These are phyloP conservation scores for Sanguinoderma infundibulare DNA, from an alignment of 1,284 basidiomycete species.

Conservation along the genomic window DNA sequence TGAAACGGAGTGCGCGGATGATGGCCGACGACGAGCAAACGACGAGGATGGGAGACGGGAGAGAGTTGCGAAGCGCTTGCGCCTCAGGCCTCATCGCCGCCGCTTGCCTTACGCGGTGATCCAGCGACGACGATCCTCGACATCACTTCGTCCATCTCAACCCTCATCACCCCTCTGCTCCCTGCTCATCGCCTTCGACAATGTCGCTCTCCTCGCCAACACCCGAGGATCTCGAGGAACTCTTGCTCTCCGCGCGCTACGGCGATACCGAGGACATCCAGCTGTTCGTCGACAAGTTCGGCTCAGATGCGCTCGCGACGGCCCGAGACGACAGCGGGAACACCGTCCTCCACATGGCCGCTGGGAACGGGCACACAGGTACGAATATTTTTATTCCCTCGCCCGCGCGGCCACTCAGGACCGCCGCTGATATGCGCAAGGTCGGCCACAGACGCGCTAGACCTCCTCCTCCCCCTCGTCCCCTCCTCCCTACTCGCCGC, in stretches of 20 bases:
- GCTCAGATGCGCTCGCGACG: constrained; percentile 52
- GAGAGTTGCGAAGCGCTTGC: neutral
- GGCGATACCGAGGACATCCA: constrained; percentile 83
- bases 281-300: constrained; percentile 65
- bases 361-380: constrained; percentile 88
- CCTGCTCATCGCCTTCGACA: neutral
- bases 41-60: neutral
- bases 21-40: neutral
- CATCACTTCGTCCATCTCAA: neutral
- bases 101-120: neutral
- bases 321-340: constrained; percentile 80
- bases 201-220: constrained; percentile 41
- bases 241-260: constrained; percentile 84
- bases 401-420: constrained; percentile 3
- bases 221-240: constrained; percentile 72
- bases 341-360: constrained; percentile 82
- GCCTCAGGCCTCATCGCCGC: neutral
- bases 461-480: constrained; percentile 69
- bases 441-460: constrained; percentile 64
- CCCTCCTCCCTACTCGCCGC: constrained; percentile 60
- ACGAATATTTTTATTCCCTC: constrained; percentile 22
- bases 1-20: neutral
- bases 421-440: constrained; percentile 49
- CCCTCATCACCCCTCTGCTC: neutral
- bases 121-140: neutral